These are phyloP conservation scores for Bruguiera hainesii DNA, from an alignment of 441 rosid genomes.

Conservation along the genomic window DNA sequence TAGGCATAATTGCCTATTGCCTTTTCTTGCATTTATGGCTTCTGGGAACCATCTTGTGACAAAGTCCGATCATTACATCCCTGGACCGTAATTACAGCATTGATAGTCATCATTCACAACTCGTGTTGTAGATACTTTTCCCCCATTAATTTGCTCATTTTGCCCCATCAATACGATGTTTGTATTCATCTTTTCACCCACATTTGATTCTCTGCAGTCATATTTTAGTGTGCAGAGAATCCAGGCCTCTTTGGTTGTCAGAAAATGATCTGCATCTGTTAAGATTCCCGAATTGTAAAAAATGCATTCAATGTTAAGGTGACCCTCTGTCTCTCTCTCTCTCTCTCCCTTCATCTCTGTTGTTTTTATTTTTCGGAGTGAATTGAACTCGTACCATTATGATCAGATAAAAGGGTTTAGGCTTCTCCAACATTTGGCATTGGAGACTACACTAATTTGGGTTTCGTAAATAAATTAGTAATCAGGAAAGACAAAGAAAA, in stretches of 20 bases:
- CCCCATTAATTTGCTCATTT: conserved; percentile 4
- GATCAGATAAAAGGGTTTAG: no score
- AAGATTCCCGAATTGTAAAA: conserved; percentile 7
- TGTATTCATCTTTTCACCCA: conserved; percentile 17
- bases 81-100: conserved; percentile 9
- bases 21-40: conserved; percentile 79
- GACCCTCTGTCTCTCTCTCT: background rate
- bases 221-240: conserved; percentile 43
- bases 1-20: conserved; percentile 65
- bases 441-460: no score
- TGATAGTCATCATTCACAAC: conserved; percentile 18
- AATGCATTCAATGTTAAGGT: background rate
- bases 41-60: conserved; percentile 62
- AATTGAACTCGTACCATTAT: no score
- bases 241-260: conserved; percentile 14
- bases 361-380: no score
- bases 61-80: conserved; percentile 9
- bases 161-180: conserved; percentile 15
- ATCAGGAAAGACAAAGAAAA: no score
- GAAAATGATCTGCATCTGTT: conserved; percentile 19
- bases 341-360: no score
- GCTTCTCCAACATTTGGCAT: no score
- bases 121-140: conserved; percentile 34
- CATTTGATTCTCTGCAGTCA: conserved; percentile 36
- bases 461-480: no score